Evolutionary conservation across 257 asterid species (phyloP).

Genomic region (Gardenia jasminoides): DNA sequence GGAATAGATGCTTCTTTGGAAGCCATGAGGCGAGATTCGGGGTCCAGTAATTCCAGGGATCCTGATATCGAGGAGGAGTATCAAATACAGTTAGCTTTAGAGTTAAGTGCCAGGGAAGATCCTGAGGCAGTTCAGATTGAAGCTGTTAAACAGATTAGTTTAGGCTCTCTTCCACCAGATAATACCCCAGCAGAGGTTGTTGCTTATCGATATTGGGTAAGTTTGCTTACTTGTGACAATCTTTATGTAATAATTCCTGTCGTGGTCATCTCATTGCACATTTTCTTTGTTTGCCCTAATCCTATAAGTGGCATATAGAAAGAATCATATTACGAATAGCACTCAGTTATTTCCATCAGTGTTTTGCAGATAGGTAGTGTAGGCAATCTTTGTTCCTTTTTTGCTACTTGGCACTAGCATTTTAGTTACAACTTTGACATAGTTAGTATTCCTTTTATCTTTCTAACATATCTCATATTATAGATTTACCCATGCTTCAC

Average conservation of each 20-base stretch:
- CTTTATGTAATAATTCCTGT: neutral
- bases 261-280: neutral
- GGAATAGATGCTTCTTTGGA: slow-evolving; percentile 68
- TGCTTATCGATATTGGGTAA: slow-evolving; percentile 92
- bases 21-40: slow-evolving; percentile 57
- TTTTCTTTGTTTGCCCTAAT: neutral
- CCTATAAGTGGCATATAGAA: neutral
- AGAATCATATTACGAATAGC: neutral
- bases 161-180: slow-evolving; percentile 70
- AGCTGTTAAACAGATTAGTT: slow-evolving; percentile 97
- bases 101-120: slow-evolving; percentile 94
- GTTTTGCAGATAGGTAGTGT: neutral
- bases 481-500: slow-evolving; percentile 81
- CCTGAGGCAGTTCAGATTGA: slow-evolving; percentile 99
- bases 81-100: slow-evolving; percentile 90
- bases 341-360: neutral
- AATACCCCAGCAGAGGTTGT: slow-evolving; percentile 84
- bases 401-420: slow-evolving; percentile 10
- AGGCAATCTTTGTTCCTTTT: neutral
- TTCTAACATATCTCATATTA: slow-evolving; percentile 75
- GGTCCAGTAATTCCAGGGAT: slow-evolving; percentile 65
- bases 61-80: slow-evolving; percentile 88
- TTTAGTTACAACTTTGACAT: neutral
- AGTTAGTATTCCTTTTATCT: slow-evolving; percentile 21
- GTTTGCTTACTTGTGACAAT: neutral